Evolutionary conservation across 78 protist genomes (phyloP).

Genomic region (Guillardia theta): DNA sequence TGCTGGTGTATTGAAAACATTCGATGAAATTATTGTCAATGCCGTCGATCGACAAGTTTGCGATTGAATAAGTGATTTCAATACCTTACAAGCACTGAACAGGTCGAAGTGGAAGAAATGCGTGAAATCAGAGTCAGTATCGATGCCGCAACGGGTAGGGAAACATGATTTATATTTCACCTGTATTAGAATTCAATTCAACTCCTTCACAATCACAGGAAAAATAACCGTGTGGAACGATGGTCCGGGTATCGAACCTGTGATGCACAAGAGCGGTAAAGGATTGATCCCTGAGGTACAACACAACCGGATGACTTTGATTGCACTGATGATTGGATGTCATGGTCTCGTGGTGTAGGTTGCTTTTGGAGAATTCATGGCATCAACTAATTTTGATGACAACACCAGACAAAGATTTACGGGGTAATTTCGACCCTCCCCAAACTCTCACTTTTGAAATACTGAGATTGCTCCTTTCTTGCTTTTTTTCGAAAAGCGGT

Average conservation of each 20-base stretch:
- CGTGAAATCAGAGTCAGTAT: background rate
- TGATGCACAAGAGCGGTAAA: background rate
- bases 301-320: too few relatives aligned
- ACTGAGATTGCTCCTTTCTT: background rate
- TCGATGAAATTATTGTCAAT: background rate
- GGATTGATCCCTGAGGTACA: slow-evolving; percentile 30
- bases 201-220: background rate
- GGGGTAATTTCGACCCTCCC: background rate
- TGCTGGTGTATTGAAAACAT: background rate
- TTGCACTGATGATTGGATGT: too few relatives aligned
- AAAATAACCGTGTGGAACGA: background rate
- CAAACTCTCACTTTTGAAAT: too few relatives aligned
- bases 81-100: too few relatives aligned
- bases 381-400: slow-evolving; percentile 23
- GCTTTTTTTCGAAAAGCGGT: background rate
- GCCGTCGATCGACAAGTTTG: background rate
- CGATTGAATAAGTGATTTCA: too few relatives aligned
- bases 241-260: slow-evolving; percentile 1
- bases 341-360: background rate
- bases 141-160: background rate
- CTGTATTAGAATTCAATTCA: too few relatives aligned
- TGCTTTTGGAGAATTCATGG: slow-evolving; percentile 28
- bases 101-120: background rate
- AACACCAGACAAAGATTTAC: background rate
- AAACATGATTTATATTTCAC: too few relatives aligned